Conservation (phyloP, 2,329 filamentous ascomycete genomes). For the Venturiaceae sp. region DNA sequence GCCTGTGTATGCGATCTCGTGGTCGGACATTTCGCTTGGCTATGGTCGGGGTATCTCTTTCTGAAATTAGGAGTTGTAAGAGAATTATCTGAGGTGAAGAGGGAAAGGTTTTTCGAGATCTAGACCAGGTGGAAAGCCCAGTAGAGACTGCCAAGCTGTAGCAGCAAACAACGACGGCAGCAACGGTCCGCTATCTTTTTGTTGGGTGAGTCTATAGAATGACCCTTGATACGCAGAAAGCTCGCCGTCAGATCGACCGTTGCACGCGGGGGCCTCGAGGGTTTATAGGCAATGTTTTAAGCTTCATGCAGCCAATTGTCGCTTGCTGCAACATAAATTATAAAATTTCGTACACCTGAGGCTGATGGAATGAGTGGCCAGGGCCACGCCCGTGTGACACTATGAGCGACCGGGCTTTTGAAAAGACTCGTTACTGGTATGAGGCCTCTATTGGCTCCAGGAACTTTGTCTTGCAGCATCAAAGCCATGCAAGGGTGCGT, state of each 20-base stretch:
- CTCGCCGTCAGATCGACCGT: background rate
- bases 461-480: background rate
- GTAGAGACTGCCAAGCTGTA: background rate
- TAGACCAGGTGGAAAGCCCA: background rate
- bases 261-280: background rate
- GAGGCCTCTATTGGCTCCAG: background rate
- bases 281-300: background rate
- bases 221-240: background rate
- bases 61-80: background rate
- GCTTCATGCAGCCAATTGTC: background rate
- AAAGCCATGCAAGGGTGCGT: background rate
- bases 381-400: background rate
- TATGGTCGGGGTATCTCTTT: background rate
- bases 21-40: background rate
- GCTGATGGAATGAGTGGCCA: background rate
- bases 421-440: background rate
- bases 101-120: background rate
- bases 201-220: background rate
- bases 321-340: background rate
- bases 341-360: background rate
- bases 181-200: background rate
- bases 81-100: background rate
- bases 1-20: background rate
- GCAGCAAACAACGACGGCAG: background rate
- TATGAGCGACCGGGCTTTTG: background rate